Conservation (phyloP, 192 early-diverging fungal genomes). For the Helicostylum pulchrum region DNA sequence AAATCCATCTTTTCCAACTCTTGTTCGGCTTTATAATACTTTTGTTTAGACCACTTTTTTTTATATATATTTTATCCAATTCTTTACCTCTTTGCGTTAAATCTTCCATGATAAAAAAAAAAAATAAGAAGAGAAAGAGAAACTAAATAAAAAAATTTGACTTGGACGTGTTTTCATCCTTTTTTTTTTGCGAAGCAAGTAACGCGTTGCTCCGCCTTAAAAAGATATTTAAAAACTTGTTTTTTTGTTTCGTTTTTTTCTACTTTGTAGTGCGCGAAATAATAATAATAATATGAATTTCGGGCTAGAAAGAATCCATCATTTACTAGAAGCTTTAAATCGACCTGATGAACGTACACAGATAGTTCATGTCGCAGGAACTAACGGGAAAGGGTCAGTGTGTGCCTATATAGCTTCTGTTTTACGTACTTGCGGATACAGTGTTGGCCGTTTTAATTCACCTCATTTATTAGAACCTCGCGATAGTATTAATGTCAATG, state of each 20-base stretch:
- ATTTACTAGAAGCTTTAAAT: slow-evolving; percentile 37
- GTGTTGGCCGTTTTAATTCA: slow-evolving; percentile 69
- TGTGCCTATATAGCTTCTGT: slow-evolving; percentile 53
- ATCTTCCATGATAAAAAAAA: not conserved
- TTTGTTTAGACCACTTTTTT: not conserved
- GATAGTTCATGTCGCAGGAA: slow-evolving; percentile 79
- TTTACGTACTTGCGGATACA: slow-evolving; percentile 23
- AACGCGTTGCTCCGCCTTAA: no score
- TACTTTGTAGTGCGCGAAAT: no score
- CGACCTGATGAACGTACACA: slow-evolving; percentile 43
- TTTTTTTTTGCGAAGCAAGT: no score
- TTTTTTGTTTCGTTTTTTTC: no score
- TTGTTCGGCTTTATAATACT: not conserved
- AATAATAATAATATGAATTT: no score
- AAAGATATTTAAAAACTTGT: no score
- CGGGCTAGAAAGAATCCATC: slow-evolving; percentile 47
- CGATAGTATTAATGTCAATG: slow-evolving; percentile 66
- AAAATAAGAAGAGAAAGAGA: no score
- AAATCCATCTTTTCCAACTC: not conserved
- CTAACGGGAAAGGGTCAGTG: slow-evolving; percentile 87
- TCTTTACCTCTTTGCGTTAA: not conserved
- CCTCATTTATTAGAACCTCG: slow-evolving; percentile 69
- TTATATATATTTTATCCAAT: not conserved
- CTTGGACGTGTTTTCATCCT: no score
- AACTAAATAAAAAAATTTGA: no score